These are phyloP conservation scores for Penicillium verrucosum DNA, from an alignment of 2,329 filamentous ascomycete genomes.

Conservation along the genomic window DNA sequence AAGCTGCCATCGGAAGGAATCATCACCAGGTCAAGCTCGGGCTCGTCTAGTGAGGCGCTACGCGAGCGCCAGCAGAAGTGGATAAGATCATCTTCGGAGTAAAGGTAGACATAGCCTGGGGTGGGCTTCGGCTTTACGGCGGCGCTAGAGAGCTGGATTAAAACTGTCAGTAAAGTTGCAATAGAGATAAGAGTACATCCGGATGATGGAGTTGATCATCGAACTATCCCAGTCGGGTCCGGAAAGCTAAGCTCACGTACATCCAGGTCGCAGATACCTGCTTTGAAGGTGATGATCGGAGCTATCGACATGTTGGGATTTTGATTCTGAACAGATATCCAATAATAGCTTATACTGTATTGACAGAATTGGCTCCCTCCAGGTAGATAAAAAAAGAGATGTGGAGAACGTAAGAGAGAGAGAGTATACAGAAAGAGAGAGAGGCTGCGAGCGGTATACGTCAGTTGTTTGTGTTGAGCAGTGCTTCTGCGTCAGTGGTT, in stretches of 20 bases:
- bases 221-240: not conserved
- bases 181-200: not conserved
- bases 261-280: constrained; percentile 80
- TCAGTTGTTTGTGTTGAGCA: constrained; percentile 27
- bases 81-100: constrained; percentile 87
- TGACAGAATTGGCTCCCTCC: constrained; percentile 7
- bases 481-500: constrained; percentile 17
- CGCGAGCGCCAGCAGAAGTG: constrained; percentile 97
- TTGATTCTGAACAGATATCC: not conserved
- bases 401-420: constrained; percentile 9
- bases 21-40: constrained; percentile 89
- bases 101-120: constrained; percentile 87
- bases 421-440: constrained; percentile 17
- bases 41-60: constrained; percentile 63
- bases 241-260: constrained; percentile 52
- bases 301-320: constrained; percentile 67
- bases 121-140: constrained; percentile 71
- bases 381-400: constrained; percentile 6
- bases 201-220: constrained; percentile 4
- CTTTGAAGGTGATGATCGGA: constrained; percentile 94
- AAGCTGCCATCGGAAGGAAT: constrained; percentile 87
- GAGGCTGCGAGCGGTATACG: constrained; percentile 27
- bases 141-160: constrained; percentile 50
- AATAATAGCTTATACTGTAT: not conserved
- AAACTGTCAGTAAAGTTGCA: constrained; percentile 9